Conservation (phyloP, 495 filamentous ascomycete species). For the Polyplosphaeria fusca region DNA sequence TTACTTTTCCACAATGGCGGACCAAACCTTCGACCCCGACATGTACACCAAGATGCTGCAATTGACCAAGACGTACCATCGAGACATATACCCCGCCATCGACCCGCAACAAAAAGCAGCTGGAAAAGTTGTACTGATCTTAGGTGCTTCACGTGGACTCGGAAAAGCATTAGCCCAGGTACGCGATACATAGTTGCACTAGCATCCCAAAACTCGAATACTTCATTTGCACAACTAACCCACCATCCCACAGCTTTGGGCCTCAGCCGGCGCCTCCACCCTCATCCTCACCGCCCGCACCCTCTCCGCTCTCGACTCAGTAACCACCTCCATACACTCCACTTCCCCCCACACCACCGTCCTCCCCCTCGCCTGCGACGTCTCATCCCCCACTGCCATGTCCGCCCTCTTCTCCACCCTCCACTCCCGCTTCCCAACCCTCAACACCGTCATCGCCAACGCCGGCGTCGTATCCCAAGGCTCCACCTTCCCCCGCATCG, state of each 20-base stretch:
- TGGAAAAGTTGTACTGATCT: slow-evolving; percentile 13
- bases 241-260: no score
- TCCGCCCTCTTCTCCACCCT: neutral
- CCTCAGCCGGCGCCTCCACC: slow-evolving; percentile 1
- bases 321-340: neutral
- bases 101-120: neutral
- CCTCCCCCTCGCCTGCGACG: neutral
- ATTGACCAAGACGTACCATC: slow-evolving; percentile 1
- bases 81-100: slow-evolving; percentile 1
- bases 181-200: no score
- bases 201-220: no score
- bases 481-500: neutral
- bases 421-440: neutral
- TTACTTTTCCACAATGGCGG: slow-evolving; percentile 3
- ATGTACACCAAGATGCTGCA: neutral
- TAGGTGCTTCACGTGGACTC: slow-evolving; percentile 2
- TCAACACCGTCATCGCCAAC: slow-evolving; percentile 13
- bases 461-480: slow-evolving; percentile 4
- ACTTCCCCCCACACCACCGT: neutral
- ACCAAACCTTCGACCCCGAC: slow-evolving; percentile 14
- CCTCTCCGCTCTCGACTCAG: neutral
- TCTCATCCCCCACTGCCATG: neutral
- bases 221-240: no score
- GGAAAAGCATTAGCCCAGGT: neutral
- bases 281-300: neutral